Evolutionary conservation across 176 grass and related monocot genomes (phyloP).

Genomic region (Eleusine coracana): DNA sequence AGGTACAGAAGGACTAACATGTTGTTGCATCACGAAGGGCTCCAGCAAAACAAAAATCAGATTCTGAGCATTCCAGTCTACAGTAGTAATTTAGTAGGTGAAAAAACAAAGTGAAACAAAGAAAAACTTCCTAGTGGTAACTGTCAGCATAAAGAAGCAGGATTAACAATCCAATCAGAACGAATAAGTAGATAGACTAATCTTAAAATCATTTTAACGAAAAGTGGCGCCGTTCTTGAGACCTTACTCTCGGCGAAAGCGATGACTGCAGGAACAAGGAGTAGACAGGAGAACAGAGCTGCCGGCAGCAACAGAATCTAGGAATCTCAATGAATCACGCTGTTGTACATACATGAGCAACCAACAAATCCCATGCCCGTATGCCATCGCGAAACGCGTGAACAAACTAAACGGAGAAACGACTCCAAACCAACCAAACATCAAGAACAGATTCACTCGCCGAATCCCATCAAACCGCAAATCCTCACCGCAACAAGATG

Average conservation of each 20-base stretch:
- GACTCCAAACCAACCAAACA: background rate
- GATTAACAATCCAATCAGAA: background rate
- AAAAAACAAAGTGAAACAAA: background rate
- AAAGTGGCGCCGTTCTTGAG: background rate
- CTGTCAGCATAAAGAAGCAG: background rate
- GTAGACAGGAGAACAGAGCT: background rate
- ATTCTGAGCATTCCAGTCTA: too few species aligned
- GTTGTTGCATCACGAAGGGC: too few species aligned
- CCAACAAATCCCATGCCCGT: background rate
- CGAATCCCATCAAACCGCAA: background rate
- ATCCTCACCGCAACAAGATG: background rate
- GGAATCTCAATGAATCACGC: background rate
- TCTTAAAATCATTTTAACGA: too few species aligned
- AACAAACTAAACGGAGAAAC: too few species aligned
- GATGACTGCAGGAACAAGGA: background rate
- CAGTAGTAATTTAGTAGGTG: too few species aligned
- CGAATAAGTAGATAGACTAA: background rate
- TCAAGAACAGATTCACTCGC: background rate
- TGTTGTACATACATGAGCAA: background rate
- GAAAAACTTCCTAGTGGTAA: background rate
- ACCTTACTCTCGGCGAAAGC: background rate
- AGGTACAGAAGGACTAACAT: too few species aligned
- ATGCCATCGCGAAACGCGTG: background rate
- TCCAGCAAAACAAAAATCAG: too few species aligned
- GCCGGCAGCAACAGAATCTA: background rate